phyloP scores from a whole-genome alignment of 257 asterid genomes.

The Parsonsia alboflavescens region DNA sequence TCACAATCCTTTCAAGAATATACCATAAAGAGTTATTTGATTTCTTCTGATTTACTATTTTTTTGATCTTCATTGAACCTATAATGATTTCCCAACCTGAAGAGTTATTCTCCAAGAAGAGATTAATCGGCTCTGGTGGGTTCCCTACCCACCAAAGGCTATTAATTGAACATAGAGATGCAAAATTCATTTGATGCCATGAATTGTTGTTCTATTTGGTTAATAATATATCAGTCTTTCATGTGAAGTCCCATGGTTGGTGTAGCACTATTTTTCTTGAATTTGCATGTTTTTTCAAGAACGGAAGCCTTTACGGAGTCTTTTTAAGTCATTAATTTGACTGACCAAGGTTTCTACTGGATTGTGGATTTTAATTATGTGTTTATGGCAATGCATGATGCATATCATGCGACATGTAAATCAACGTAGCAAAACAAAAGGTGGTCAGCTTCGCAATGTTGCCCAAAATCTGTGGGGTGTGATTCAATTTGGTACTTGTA shows the following conservation, averaged over 20 bases:
- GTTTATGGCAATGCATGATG: too few species aligned
- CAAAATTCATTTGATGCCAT: neutral
- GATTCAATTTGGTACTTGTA: too few species aligned
- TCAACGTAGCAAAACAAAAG: too few species aligned
- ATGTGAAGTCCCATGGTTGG: neutral
- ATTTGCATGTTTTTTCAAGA: neutral
- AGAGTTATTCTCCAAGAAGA: neutral
- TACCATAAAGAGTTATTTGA: neutral
- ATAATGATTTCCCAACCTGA: neutral
- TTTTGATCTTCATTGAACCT: neutral
- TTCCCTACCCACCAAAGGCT: neutral
- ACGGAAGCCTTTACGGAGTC: neutral
- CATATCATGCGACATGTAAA: too few species aligned
- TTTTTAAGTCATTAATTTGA: too few species aligned
- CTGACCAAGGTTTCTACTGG: too few species aligned
- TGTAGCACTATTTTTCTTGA: neutral
- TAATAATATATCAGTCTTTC: neutral
- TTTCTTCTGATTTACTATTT: neutral
- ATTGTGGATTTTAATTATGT: too few species aligned
- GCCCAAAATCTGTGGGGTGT: too few species aligned
- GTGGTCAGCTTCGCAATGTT: too few species aligned
- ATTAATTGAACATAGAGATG: neutral
- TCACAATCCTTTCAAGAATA: neutral
- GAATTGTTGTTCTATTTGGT: neutral
- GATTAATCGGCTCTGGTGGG: neutral